Evolutionary conservation across 2,329 filamentous ascomycete genomes (phyloP), one percentile per base, ranked within the genome.

Genomic region (Botryotinia convoluta): DNA sequence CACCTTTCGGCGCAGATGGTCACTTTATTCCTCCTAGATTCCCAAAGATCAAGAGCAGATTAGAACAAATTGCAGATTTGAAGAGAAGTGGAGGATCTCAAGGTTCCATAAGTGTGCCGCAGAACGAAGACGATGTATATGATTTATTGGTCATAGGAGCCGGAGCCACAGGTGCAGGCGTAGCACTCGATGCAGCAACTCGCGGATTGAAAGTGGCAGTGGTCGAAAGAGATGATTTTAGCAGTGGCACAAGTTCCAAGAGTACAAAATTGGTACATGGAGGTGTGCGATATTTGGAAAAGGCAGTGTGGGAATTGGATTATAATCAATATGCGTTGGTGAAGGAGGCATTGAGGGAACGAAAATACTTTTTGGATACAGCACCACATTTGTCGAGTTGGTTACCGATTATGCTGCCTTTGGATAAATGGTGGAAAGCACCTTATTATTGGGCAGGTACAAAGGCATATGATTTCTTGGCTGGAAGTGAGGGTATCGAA

Each of bases 401-500:
- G 90, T 85, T 93, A 35, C 91, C 91, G 37, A 93, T 93, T 78
- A 93, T 93, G 91, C 85, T 93, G 75, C 91, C 91, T 7, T 84
- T 93, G 73, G 88, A 92, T 81, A 90, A 89, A 80, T 93, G 91
- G 91, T 93, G 90, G 90, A 91, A 93, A 81, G 90, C 89, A 35
- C 91, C 91, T 9, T 93, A 93, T 83, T 93, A 92, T 81, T 93
- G 91, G 91, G 88, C 87, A 57, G 91, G 91, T 69, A 92, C 90
- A 74, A 97, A 97, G 82, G 89, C 90, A 77, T 97, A 97, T 83
- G 94, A 97, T 83, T 89, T 94, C 78, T 86, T 97, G 76, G 94
- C 94, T 78, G 93, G 93, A 22, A 91, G 91, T 59, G 93, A 97
- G 82, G 94, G 94, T 72, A 95, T 97, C 79, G 93, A 97, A 82